Percentiles rank a stretch among this genome's conserved stretches.
Evolutionary conservation across 805 yeast species (phyloP).

Genomic region (Komagataella kurtzmanii): DNA sequence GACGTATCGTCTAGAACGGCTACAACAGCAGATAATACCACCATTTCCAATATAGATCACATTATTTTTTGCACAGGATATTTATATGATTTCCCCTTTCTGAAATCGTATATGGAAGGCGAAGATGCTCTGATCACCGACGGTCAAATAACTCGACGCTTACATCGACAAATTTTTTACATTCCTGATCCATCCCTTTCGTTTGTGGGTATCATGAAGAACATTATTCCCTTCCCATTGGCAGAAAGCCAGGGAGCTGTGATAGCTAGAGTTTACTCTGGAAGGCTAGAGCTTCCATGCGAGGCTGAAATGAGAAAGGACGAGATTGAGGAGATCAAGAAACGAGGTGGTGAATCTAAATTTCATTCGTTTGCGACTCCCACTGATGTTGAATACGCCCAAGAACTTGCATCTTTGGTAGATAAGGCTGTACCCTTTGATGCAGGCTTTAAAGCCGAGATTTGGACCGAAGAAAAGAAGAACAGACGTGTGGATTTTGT

Average conservation of each 20-base stretch:
- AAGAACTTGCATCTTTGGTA: conserved; percentile 23
- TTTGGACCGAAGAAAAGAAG: conserved; percentile 14
- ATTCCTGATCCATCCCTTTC: conserved; percentile 30
- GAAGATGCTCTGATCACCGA: conserved; percentile 14
- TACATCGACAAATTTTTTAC: conserved; percentile 33
- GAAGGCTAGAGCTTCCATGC: conserved; percentile 27
- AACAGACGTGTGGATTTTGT: conserved; percentile 3
- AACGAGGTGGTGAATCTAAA: conserved; percentile 30
- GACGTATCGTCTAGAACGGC: conserved; percentile 18
- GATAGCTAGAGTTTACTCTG: conserved; percentile 26
- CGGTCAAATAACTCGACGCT: conserved; percentile 22
- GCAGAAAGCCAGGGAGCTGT: conserved; percentile 34
- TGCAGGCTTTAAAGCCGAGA: conserved; percentile 18
- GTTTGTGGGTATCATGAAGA: conserved; percentile 26
- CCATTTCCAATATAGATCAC: conserved; percentile 32
- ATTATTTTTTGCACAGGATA: conserved; percentile 71
- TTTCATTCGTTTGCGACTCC: conserved; percentile 45
- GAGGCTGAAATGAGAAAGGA: conserved; percentile 19
- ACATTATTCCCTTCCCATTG: conserved; percentile 36
- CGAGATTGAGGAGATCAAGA: conserved; percentile 19
- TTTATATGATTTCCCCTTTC: conserved; percentile 48
- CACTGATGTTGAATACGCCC: conserved; percentile 45
- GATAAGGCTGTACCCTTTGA: conserved; percentile 17
- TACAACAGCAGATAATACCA: conserved; percentile 33
- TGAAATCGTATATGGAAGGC: conserved; percentile 21